phyloP scores from a whole-genome alignment of 78 protist genomes.

The Polysphondylium violaceum region DNA sequence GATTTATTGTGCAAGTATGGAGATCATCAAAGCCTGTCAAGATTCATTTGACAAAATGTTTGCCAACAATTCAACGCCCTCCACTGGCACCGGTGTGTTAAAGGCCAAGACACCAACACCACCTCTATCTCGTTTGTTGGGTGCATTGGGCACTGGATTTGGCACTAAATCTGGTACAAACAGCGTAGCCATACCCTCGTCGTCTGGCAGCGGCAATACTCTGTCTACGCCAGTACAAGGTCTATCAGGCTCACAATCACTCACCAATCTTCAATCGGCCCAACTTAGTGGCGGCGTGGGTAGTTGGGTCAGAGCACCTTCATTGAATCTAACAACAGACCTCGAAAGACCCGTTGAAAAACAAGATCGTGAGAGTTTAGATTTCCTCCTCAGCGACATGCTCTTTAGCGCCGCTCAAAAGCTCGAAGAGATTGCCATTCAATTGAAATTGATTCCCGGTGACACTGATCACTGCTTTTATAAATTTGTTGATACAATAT shows the following conservation, averaged over 20 bases:
- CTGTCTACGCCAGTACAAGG: not conserved
- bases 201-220: not conserved
- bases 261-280: constrained; percentile 36
- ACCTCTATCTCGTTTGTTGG: constrained; percentile 31
- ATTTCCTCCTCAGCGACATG: constrained; percentile 49
- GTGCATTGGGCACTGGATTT: constrained; percentile 30
- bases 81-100: not conserved
- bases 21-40: constrained; percentile 69
- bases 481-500: constrained; percentile 9
- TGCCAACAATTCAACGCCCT: not conserved
- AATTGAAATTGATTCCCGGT: constrained; percentile 22
- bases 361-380: constrained; percentile 62
- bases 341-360: constrained; percentile 2
- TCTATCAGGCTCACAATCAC: constrained; percentile 51
- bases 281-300: not conserved
- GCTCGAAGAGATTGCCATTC: constrained; percentile 37
- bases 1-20: constrained; percentile 28
- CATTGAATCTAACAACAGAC: constrained; percentile 12
- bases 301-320: constrained; percentile 7
- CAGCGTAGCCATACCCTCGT: not conserved
- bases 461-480: not conserved
- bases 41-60: constrained; percentile 44
- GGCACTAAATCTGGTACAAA: constrained; percentile 8
- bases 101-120: constrained; percentile 25
- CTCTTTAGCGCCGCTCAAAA: constrained; percentile 48